These are phyloP conservation scores for Colletotrichum gigasporum DNA, from an alignment of 2,329 filamentous ascomycete genomes.

Conservation along the genomic window DNA sequence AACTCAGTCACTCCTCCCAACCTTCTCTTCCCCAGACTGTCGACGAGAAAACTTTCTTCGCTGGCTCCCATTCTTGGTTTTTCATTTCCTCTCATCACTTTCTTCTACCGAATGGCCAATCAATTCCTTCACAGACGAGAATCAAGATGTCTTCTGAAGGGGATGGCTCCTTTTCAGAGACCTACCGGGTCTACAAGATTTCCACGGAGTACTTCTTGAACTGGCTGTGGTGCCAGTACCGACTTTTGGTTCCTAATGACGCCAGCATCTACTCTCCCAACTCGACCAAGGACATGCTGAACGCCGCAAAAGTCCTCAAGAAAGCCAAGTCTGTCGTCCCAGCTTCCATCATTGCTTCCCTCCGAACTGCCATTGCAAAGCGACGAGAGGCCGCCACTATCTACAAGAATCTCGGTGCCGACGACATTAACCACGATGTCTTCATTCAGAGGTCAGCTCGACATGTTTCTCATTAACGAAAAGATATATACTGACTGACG, in stretches of 20 bases:
- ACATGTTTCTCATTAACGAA: no score
- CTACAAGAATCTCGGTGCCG: not conserved
- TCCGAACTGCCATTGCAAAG: not conserved
- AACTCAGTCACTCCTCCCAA: no score
- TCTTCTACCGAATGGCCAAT: no score
- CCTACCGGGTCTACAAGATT: not conserved
- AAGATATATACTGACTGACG: not conserved
- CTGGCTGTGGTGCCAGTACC: not conserved
- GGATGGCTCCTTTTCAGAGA: not conserved
- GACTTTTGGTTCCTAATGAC: not conserved
- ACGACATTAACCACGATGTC: not conserved
- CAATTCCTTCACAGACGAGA: no score
- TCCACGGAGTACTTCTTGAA: not conserved
- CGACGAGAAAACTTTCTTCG: no score
- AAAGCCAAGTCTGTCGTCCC: not conserved
- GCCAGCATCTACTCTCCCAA: not conserved
- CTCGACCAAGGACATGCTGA: not conserved
- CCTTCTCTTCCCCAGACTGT: no score
- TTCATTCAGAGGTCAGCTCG: not conserved
- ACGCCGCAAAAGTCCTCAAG: not conserved
- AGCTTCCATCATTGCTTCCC: not conserved
- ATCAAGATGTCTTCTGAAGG: not conserved
- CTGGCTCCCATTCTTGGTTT: no score
- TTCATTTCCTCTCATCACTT: no score
- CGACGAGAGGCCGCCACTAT: not conserved